These are phyloP conservation scores for Amoebophrya sp. DNA, from an alignment of 169 alveolate genomes.

Conservation along the genomic window DNA sequence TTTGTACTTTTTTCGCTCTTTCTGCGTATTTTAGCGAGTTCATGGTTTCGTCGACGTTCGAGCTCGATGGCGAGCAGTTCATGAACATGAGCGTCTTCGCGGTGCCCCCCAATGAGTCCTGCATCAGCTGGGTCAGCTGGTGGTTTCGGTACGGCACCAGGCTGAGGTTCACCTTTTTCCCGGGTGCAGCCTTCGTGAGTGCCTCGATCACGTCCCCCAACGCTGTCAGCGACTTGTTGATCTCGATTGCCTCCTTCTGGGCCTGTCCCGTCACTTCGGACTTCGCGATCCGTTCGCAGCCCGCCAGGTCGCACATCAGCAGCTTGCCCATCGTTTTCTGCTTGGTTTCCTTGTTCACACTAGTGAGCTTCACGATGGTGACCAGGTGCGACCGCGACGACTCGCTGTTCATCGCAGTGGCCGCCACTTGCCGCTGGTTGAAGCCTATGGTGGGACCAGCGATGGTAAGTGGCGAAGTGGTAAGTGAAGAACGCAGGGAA, in stretches of 20 bases:
- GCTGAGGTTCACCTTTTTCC: conserved; percentile 1
- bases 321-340: not conserved
- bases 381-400: not conserved
- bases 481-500: too few relatives aligned
- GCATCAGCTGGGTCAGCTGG: conserved; percentile 29
- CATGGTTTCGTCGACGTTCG: conserved; percentile 23
- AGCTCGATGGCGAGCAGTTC: conserved; percentile 21
- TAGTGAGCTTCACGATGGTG: not conserved
- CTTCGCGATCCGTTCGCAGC: conserved; percentile 7
- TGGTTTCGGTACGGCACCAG: conserved; percentile 18
- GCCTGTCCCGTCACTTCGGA: not conserved
- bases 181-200: not conserved
- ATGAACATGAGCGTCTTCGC: conserved; percentile 30
- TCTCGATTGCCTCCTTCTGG: conserved; percentile 1
- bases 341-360: not conserved
- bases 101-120: conserved; percentile 18
- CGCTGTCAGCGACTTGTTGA: not conserved
- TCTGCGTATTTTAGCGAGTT: too few relatives aligned
- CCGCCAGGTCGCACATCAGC: not conserved
- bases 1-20: too few relatives aligned
- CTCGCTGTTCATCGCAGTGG: not conserved
- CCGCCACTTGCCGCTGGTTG: not conserved
- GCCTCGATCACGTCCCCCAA: conserved; percentile 2
- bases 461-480: too few relatives aligned
- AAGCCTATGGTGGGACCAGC: too few relatives aligned